A percentile compares a stretch with the other conserved stretches of the same genome.
Evolutionary conservation across 192 early-diverging fungal species (phyloP).

Genomic region (Helicostylum pulchrum): DNA sequence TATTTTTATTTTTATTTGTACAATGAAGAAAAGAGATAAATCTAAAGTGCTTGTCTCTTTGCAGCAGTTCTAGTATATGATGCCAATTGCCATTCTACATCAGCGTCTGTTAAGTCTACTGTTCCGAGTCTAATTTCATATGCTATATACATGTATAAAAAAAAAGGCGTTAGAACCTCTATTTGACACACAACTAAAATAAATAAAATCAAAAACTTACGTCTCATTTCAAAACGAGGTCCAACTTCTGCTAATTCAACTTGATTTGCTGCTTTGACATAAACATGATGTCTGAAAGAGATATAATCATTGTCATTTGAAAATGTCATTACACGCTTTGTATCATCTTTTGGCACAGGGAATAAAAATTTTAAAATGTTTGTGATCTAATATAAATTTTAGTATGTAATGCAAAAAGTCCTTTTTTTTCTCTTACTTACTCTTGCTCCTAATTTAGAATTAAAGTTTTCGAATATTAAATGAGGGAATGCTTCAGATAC

Average conservation of each 20-base stretch:
- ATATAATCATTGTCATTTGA: slow-evolving; percentile 95
- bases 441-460: slow-evolving; percentile 78
- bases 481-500: slow-evolving; percentile 98
- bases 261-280: slow-evolving; percentile 82
- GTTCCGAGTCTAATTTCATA: slow-evolving; percentile 97
- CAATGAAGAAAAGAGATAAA: neutral
- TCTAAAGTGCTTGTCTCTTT: slow-evolving; percentile 73
- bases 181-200: neutral
- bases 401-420: neutral
- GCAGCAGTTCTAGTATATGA: slow-evolving; percentile 86
- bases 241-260: slow-evolving; percentile 96
- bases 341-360: slow-evolving; percentile 95
- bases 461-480: slow-evolving; percentile 94
- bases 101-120: slow-evolving; percentile 89
- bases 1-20: slow-evolving; percentile 7
- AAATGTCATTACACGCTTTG: slow-evolving; percentile 97
- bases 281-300: slow-evolving; percentile 97
- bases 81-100: slow-evolving; percentile 94
- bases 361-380: slow-evolving; percentile 95
- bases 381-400: slow-evolving; percentile 47
- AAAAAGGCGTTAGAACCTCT: no score
- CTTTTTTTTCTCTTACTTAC: slow-evolving; percentile 35
- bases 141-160: slow-evolving; percentile 45
- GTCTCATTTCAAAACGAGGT: slow-evolving; percentile 96
- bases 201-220: slow-evolving; percentile 35